Percentiles rank a stretch among this genome's conserved stretches.
These are phyloP conservation scores for button mushroom (Agaricus bisporus) DNA, from an alignment of 768 basidiomycete genomes.

Conservation along the genomic window DNA sequence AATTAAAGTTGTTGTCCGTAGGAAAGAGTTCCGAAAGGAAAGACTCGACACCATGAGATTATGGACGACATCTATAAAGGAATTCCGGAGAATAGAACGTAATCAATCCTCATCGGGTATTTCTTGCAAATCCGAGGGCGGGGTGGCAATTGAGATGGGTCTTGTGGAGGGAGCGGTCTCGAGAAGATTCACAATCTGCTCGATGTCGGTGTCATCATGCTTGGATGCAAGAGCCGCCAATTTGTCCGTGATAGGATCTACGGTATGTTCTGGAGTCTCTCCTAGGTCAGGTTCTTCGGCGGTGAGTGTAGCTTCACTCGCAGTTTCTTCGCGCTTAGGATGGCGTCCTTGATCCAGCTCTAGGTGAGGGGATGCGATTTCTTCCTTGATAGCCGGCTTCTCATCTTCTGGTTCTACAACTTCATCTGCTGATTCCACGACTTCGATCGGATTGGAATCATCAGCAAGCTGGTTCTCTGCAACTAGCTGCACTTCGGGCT, in stretches of 20 bases:
- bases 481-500: neutral
- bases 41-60: neutral
- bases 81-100: slow-evolving; percentile 3
- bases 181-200: slow-evolving; percentile 62
- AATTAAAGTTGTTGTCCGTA: too few species aligned
- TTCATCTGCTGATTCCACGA: neutral
- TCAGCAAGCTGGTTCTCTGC: neutral
- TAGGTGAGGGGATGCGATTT: neutral
- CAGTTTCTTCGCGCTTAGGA: neutral
- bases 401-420: neutral
- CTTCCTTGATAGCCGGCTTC: neutral
- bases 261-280: slow-evolving; percentile 5
- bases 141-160: slow-evolving; percentile 37
- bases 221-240: slow-evolving; percentile 1
- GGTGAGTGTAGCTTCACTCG: slow-evolving; percentile 1
- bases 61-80: neutral
- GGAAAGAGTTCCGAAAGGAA: too few species aligned
- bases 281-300: slow-evolving; percentile 3
- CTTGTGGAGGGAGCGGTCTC: slow-evolving; percentile 38
- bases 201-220: slow-evolving; percentile 38
- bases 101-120: slow-evolving; percentile 38
- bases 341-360: neutral
- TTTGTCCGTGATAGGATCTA: slow-evolving; percentile 1
- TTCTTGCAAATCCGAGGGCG: slow-evolving; percentile 51
- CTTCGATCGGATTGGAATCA: neutral